Base-by-base conservation (phyloP, 306 rosid genomes). In the Ochetophila trinervis region DNA sequence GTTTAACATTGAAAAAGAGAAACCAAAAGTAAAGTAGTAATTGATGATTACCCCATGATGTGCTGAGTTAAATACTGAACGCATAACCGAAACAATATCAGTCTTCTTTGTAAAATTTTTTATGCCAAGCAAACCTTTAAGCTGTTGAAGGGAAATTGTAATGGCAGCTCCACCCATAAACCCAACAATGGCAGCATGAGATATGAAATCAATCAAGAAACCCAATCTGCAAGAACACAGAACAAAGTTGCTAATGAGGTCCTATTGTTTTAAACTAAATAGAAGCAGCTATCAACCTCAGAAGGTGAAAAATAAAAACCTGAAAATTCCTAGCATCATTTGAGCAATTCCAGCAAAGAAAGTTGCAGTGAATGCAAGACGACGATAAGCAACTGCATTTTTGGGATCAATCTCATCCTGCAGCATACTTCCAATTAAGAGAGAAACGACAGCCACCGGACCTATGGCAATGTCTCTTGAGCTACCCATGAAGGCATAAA, bases 91-190 rank as follows among this genome's bases (percentile, higher is more conserved):
- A 58, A 87, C 23, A 65, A 89, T 68, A 76, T 92, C 96, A 13
- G 89, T 84, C 55, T 89, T 92, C 84, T 76, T 89, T 1, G 98
- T 87, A 78, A 92, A 89, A 0, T 4, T 5, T 63, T 12, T 10
- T 30, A 92, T 66, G 60, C 98, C 98, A 23, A 92, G 77, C 4
- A 92, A 72, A 66, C 96, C 98, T 66, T 89, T 92, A 8, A 92
- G 96, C 67, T 92, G 98, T 54, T 92, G 98, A 53, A 92, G 85
- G 74, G 82, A 66, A 70, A 92, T 92, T 45, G 93, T 92, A 55
- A 92, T 63, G 60, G 98, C 88, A 20, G 98, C 93, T 61, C 98
- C 98, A 23, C 70, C 91, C 96, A 92, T 89, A 82, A 92, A 92
- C 22, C 98, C 96, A 62, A 89, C 87, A 57, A 92, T 87, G 42